A percentile compares a stretch with the other conserved stretches of the same genome.
Evolutionary conservation across 2,329 filamentous ascomycete genomes (phyloP).

Genomic region (Claviceps capensis): DNA sequence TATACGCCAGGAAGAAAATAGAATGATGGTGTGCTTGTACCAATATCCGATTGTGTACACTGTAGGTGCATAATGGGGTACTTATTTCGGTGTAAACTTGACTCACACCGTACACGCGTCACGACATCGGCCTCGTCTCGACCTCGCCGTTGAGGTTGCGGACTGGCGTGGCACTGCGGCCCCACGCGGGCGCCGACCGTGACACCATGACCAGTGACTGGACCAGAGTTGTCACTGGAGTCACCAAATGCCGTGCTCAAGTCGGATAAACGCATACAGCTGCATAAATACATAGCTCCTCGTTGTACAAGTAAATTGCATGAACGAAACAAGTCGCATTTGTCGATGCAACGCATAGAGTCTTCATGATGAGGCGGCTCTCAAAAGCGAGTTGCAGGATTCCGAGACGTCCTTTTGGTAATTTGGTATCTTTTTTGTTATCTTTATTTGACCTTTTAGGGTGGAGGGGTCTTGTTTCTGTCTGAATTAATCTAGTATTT

Average conservation of each 20-base stretch:
- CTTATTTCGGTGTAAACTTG: not conserved
- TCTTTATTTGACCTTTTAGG: not conserved
- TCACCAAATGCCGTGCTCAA: not conserved
- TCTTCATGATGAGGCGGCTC: not conserved
- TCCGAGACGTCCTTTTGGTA: not conserved
- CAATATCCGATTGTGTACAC: no score
- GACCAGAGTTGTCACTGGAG: not conserved
- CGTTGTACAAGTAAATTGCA: not conserved
- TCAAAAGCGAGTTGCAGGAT: not conserved
- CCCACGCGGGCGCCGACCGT: not conserved
- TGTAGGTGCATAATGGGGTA: not conserved
- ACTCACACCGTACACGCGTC: not conserved
- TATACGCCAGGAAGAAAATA: not conserved
- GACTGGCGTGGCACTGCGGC: not conserved
- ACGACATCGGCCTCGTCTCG: slow-evolving; percentile 3
- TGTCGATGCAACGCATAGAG: not conserved
- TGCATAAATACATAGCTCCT: not conserved
- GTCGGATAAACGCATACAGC: slow-evolving; percentile 2
- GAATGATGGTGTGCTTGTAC: not conserved
- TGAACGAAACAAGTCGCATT: not conserved
- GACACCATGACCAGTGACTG: not conserved
- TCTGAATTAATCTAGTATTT: not conserved
- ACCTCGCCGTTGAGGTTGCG: slow-evolving; percentile 2
- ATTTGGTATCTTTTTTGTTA: not conserved
- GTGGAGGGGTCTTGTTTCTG: not conserved